Evolutionary conservation across 257 asterid species (phyloP), one percentile per base, ranked within the genome.

Genomic region (Jasminum sambac): DNA sequence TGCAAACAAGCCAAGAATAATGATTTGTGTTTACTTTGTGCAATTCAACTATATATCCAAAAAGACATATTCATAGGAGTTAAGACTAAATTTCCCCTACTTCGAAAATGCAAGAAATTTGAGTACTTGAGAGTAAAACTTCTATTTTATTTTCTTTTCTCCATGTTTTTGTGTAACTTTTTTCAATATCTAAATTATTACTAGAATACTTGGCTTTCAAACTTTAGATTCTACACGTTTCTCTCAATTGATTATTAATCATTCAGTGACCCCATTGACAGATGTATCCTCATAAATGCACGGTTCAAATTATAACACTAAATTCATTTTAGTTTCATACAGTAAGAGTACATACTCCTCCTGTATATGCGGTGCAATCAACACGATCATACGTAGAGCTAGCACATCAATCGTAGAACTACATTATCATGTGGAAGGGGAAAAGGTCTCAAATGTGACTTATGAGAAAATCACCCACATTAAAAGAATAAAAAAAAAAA

Each of bases 191-290:
- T 38, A 62, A 40, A 55, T 60, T 59, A 78, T 78, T 61, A 58
- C 26, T 67, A 63, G 11, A 64, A 63, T 68, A 72, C 50, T 78
- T 76, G 74, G 78, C 71, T 34, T 64, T 58, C 64, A 0, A 50
- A 25, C 30, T 44, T 43, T 63, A 73, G 61, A 78, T 68, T 68
- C 74, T 57, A 64, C 74, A 65, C 52, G 72, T 64, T 72, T 81
- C 60, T 66, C 37, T 25, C 64, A 72, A 72, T 59, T 64, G 63
- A 68, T 69, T 10, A 71, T 79, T 75, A 76, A 79, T 78, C 67
- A 70, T 79, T 76, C 74, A 79, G 77, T 74, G 88, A 77, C 91
- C 79, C 83, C 84, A 79, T 71, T 75, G 81, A 61, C 43, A 71
- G 75, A 37, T 71, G 92, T 90, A 66, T 78, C 97, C 84, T 74